Evolutionary conservation across 139 green algal genomes (phyloP), one percentile per base, ranked within the genome.

Genomic region (Ettlia oleoabundans): DNA sequence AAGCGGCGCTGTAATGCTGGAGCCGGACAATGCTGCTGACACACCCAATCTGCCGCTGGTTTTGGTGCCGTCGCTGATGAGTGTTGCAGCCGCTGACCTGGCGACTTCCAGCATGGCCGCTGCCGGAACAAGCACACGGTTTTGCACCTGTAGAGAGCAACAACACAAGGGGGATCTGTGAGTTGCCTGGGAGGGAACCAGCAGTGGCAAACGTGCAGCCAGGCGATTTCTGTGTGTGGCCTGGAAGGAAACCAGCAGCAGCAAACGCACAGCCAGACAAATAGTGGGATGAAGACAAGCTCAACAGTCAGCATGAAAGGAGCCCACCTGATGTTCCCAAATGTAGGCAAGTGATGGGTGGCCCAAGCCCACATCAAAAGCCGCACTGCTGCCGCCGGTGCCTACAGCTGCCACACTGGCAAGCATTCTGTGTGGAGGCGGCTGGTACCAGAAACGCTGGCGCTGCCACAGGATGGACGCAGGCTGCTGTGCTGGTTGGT

Each of bases 21-120:
- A 38, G 55, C 61, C 41, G 4, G 28, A 58, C 26, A 70, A n/a
- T 18, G 71, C 55, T 65, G 55, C 18, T 65, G 21, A 22, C 55
- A 32, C 18, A 32, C 18, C 55, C 55, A 9, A 5, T n/a, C 18
- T n/a, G 30, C 21, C 55, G 21, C 55, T 65, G 55, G 26, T 24
- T 10, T 1, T 1, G 28, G 41, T 81, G 75, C 15, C 26, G 75
- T 42, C 75, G 18, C 71, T 58, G 38, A 81, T 19, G 15, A 81
- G 75, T 13, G 2, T 4, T 40, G 70, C 55, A 0, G 58, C 75
- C n/a, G 75, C 76, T 0, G 91, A 89, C 2, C 84, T 63, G 10
- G 82, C 82, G 2, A 89, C 65, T 79, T 96, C 92, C 43, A 93
- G 72, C 84, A 94, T 94, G 53, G 91, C 91, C 9, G 92, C 85